Conservation (phyloP, 306 rosid species). For the Morella rubra region DNA sequence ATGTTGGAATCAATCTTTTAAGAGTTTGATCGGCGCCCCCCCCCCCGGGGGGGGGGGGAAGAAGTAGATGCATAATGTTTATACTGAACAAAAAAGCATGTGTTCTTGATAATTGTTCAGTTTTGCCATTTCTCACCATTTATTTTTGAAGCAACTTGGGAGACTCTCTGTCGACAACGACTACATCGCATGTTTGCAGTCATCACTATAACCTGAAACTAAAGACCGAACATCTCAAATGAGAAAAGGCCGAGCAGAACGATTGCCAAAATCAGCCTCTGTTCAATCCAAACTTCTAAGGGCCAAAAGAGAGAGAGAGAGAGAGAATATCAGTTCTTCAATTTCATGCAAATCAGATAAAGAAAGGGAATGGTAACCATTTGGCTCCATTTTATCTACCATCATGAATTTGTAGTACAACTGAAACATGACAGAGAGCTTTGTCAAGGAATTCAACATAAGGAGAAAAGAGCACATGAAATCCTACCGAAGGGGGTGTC, state of each 20-base stretch:
- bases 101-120: too few species aligned
- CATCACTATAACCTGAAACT: constrained; percentile 10
- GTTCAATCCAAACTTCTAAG: too few species aligned
- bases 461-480: neutral
- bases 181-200: constrained; percentile 3
- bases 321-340: neutral
- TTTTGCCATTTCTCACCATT: neutral
- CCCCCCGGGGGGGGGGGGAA: too few species aligned
- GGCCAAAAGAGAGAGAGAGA: too few species aligned
- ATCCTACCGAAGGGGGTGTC: neutral
- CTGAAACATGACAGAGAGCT: neutral
- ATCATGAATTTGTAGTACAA: too few species aligned
- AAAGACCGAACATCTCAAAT: neutral
- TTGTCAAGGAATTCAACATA: neutral
- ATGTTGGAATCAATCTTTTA: too few species aligned
- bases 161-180: neutral
- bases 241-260: neutral
- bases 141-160: constrained; percentile 2
- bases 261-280: neutral
- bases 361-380: too few species aligned
- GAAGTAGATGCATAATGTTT: too few species aligned
- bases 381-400: too few species aligned
- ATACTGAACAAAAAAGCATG: too few species aligned
- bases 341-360: too few species aligned
- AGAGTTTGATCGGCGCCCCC: too few species aligned